These are phyloP conservation scores for Peronospora destructor DNA, from an alignment of 352 stramenopile genomes.

Conservation along the genomic window DNA sequence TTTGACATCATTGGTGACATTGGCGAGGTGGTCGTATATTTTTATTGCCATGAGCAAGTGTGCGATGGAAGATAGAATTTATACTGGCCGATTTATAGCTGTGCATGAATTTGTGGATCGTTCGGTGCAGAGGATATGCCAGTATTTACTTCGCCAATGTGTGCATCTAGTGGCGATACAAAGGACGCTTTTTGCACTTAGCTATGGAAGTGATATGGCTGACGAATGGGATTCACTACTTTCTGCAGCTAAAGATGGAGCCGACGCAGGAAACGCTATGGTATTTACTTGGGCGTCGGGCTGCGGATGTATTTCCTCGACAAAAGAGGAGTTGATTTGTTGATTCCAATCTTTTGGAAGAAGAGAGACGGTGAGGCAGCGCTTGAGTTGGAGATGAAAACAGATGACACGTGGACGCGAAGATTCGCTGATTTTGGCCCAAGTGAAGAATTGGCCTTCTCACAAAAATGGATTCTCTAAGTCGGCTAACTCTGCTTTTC, in stretches of 20 bases:
- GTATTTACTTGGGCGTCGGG: slow-evolving; percentile 24
- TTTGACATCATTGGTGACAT: too few species aligned
- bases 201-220: slow-evolving; percentile 18
- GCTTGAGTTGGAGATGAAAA: too few species aligned
- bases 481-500: too few species aligned
- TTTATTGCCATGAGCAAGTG: slow-evolving; percentile 11
- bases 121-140: not conserved
- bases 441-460: too few species aligned
- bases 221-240: slow-evolving; percentile 28
- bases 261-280: slow-evolving; percentile 18
- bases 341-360: slow-evolving; percentile 12
- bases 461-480: too few species aligned
- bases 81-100: slow-evolving; percentile 2
- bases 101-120: slow-evolving; percentile 1
- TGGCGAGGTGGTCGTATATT: too few species aligned
- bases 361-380: not conserved
- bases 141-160: not conserved
- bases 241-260: slow-evolving; percentile 17
- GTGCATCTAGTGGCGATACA: not conserved
- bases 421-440: too few species aligned
- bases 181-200: slow-evolving; percentile 1
- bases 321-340: slow-evolving; percentile 6
- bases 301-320: slow-evolving; percentile 15
- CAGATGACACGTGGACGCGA: too few species aligned
- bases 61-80: not conserved